Percentiles rank a stretch among this genome's conserved stretches.
Evolutionary conservation across 148 eudicot species (phyloP).

Genomic region (Chenopodium album): DNA sequence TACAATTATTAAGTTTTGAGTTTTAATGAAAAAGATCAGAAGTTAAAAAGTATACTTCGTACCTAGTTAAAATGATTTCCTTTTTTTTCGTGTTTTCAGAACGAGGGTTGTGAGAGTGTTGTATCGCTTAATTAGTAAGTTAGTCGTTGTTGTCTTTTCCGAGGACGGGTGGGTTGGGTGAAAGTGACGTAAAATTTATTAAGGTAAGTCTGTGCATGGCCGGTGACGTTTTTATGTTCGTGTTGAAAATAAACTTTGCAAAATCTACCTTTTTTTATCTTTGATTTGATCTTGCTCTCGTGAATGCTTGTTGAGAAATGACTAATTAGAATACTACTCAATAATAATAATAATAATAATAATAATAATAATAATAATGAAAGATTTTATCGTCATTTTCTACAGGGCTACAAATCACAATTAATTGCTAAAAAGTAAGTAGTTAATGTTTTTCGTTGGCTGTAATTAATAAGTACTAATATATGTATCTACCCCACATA

Average conservation of each 20-base stretch:
- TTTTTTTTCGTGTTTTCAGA: too few relatives aligned
- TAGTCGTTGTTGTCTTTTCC: not conserved
- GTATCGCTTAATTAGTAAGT: not conserved
- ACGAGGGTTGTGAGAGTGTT: not conserved
- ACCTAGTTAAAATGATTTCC: too few relatives aligned
- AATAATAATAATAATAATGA: too few relatives aligned
- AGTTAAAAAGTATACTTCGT: too few relatives aligned
- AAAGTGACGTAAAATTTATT: constrained; percentile 17
- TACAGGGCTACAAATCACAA: not conserved
- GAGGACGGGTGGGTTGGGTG: not conserved
- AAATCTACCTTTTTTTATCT: not conserved
- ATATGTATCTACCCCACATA: constrained; percentile 7
- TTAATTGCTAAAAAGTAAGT: constrained; percentile 16
- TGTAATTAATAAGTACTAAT: not conserved
- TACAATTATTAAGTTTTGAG: too few relatives aligned
- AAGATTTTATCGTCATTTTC: constrained; percentile 12
- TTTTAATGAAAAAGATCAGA: too few relatives aligned
- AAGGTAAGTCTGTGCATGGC: constrained; percentile 15
- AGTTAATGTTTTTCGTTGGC: constrained; percentile 18
- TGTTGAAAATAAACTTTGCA: not conserved
- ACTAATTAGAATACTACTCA: not conserved
- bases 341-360: too few relatives aligned
- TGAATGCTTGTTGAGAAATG: not conserved
- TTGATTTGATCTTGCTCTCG: not conserved
- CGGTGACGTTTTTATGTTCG: not conserved